Conservation (phyloP, 2,329 filamentous ascomycete genomes). For the Sordariomycetes sp. region DNA sequence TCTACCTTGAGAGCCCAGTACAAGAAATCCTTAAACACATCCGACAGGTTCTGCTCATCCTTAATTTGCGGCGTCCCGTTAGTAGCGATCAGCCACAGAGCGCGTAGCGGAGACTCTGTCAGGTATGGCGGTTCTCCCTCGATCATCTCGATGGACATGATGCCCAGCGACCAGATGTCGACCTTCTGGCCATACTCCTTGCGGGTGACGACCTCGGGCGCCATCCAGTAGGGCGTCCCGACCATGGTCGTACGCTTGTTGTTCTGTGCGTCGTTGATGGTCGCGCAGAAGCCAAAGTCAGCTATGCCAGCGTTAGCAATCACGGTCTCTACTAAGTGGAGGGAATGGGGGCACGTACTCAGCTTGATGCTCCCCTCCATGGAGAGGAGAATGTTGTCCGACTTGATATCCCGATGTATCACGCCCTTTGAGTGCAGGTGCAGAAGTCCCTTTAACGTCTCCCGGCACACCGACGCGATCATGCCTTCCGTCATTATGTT, state of each 20-base stretch:
- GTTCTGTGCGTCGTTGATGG: conserved; percentile 93
- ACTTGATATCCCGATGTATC: conserved; percentile 98
- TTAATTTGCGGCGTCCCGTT: conserved; percentile 94
- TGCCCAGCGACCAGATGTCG: conserved; percentile 96
- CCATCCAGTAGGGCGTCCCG: conserved; percentile 99
- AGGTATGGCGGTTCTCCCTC: conserved; percentile 96
- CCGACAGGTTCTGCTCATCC: conserved; percentile 72
- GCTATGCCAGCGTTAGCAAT: conserved; percentile 36
- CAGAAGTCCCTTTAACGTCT: conserved; percentile 84
- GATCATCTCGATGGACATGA: conserved; percentile 99
- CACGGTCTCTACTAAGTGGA: background rate
- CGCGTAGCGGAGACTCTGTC: conserved; percentile 85
- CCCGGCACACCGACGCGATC: conserved; percentile 89
- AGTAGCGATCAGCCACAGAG: conserved; percentile 91
- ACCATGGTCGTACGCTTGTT: conserved; percentile 99
- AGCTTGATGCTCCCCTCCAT: conserved; percentile 95
- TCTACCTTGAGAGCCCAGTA: conserved; percentile 92
- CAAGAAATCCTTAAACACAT: conserved; percentile 83
- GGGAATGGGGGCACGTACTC: conserved; percentile 45
- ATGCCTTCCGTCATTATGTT: conserved; percentile 99
- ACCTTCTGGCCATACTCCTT: conserved; percentile 98
- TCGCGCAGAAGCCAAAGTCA: conserved; percentile 97
- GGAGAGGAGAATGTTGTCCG: conserved; percentile 91
- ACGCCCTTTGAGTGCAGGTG: conserved; percentile 96
- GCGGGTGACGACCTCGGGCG: conserved; percentile 89